Evolutionary conservation across 2,329 filamentous ascomycete species (phyloP).

Genomic region (Cytospora mali): DNA sequence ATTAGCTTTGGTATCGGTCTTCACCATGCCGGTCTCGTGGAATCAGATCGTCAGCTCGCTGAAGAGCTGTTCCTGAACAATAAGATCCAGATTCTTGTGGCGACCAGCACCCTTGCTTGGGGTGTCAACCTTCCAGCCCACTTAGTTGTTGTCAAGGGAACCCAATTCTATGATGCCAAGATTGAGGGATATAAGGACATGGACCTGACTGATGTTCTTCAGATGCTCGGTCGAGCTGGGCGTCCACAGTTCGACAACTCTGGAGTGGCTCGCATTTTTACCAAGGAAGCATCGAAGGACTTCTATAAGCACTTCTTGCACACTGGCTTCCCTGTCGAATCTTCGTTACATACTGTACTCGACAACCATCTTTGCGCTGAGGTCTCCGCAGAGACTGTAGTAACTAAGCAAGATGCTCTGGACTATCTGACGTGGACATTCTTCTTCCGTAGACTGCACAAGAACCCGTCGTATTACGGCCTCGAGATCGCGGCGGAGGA

Average conservation of each 20-base stretch:
- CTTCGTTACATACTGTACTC: conserved; percentile 90
- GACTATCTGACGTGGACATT: conserved; percentile 99
- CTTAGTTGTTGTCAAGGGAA: conserved; percentile 95
- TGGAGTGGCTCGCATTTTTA: conserved; percentile 95
- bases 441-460: conserved; percentile 95
- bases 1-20: conserved; percentile 95
- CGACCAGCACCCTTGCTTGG: conserved; percentile 96
- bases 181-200: conserved; percentile 98
- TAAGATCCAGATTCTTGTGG: conserved; percentile 95
- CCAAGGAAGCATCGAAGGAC: conserved; percentile 95
- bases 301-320: conserved; percentile 99
- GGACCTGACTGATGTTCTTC: conserved; percentile 95
- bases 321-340: conserved; percentile 96
- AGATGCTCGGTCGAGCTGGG: conserved; percentile 95
- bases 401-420: conserved; percentile 93
- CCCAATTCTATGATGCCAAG: conserved; percentile 97
- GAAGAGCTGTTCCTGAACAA: conserved; percentile 97
- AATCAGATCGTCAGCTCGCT: conserved; percentile 86
- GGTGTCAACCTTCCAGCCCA: conserved; percentile 97
- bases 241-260: conserved; percentile 96
- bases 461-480: conserved; percentile 98
- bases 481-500: conserved; percentile 91
- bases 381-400: conserved; percentile 88
- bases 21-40: conserved; percentile 95
- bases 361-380: conserved; percentile 97